Conservation (phyloP, 2,329 filamentous ascomycete genomes). For the Alternaria dauci region DNA sequence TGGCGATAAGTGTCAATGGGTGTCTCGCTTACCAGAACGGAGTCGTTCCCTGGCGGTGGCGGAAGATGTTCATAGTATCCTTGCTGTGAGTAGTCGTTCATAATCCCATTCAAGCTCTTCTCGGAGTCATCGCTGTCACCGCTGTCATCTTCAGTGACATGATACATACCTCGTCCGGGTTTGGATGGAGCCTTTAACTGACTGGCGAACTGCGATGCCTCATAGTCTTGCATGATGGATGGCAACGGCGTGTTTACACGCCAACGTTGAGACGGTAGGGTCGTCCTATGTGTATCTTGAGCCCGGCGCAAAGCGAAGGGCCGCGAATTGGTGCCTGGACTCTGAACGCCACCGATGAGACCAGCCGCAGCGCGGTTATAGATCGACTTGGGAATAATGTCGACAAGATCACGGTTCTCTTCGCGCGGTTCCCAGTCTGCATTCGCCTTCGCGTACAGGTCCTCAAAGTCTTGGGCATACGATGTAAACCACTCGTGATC, state of each 20-base stretch:
- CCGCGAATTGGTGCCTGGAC: slow-evolving; percentile 2
- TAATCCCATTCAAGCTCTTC: slow-evolving; percentile 8
- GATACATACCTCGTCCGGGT: background rate
- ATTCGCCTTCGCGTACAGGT: slow-evolving; percentile 60
- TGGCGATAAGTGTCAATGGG: background rate
- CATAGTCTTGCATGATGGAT: slow-evolving; percentile 19
- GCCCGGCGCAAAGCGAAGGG: slow-evolving; percentile 5
- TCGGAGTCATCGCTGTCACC: background rate
- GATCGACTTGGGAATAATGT: slow-evolving; percentile 26
- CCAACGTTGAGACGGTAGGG: slow-evolving; percentile 15
- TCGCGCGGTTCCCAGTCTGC: slow-evolving; percentile 60
- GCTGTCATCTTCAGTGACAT: background rate
- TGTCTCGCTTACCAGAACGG: slow-evolving; percentile 7
- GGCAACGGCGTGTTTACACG: slow-evolving; percentile 25
- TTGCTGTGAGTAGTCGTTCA: slow-evolving; percentile 2
- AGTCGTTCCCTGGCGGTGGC: background rate
- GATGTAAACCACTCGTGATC: slow-evolving; percentile 64
- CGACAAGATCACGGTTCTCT: slow-evolving; percentile 39
- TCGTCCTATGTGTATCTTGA: background rate
- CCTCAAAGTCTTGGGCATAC: slow-evolving; percentile 58
- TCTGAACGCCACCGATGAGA: background rate
- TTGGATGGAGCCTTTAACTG: background rate
- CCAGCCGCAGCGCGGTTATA: background rate
- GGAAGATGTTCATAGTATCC: background rate
- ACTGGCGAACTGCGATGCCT: slow-evolving; percentile 17